Evolutionary conservation across 2,329 filamentous ascomycete species (phyloP), one percentile per base, ranked within the genome.

Genomic region (Apiospora hydei): DNA sequence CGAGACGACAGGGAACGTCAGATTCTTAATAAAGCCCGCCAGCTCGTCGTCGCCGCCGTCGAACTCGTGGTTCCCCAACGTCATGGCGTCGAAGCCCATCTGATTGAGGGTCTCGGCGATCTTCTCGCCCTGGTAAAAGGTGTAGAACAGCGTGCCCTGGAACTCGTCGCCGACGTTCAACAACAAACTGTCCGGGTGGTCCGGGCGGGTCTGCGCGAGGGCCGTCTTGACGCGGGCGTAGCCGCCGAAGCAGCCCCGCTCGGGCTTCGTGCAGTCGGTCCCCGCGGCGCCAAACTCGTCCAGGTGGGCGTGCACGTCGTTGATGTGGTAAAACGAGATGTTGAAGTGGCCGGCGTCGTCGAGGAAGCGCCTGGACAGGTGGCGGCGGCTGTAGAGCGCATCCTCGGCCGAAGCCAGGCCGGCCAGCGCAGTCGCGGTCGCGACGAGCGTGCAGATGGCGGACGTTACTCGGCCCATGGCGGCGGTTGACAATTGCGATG

Each of bases 121-220:
- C 85, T 92, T 92, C 82, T 91, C 89, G 34, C 89, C 89, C 21
- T 88, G 87, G 77, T 92, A 92, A 79, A 88, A 92, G 4, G 86
- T 87, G 82, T 91, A 92, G 83, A 91, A 92, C 10, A 92, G 84
- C 0, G 91, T 92, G 70, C 91, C 90, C 76, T 92, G 89, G 78
- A 92, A 92, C 78, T 92, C 91, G 75, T 92, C 91, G n/a, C 91
- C 91, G 2, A 88, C 88, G 71, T 92, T 91, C 66, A 92, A 82
- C 82, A 89, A 88, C 21, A 92, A 83, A 71, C 88, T 89, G 77
- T 91, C 88, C n/a, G 88, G 85, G 77, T 90, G 84, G 43, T 84
- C 83, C 6, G 87, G 85, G 43, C 89, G 86, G 38, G 89, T 85
- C 76, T 87, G 84, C 70, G 91, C 85, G 49, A 92, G 82, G 7